Conservation (phyloP, 1,284 basidiomycete genomes). For the Puccinia hordei region DNA sequence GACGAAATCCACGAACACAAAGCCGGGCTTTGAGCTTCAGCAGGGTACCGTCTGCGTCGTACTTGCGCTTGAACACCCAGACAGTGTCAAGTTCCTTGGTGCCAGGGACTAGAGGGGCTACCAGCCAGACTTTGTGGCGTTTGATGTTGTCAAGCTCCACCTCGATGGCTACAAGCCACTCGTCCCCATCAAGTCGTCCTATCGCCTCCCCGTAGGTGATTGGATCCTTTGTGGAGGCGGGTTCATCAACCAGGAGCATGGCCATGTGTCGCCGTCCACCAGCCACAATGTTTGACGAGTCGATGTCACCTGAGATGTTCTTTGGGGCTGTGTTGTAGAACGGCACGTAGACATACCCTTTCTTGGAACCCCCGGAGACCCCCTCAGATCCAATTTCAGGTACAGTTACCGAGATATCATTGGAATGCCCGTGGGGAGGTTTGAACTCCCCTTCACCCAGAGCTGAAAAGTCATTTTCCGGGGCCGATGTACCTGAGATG, state of each 20-base stretch:
- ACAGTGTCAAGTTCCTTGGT: background rate
- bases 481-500: no score
- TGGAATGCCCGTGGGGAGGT: no score
- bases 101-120: background rate
- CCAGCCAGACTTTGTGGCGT: background rate
- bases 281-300: background rate
- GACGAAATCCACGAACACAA: background rate
- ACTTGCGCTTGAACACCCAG: constrained; percentile 1
- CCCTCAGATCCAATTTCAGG: no score
- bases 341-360: background rate
- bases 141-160: constrained; percentile 12
- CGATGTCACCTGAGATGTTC: constrained; percentile 8
- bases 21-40: background rate
- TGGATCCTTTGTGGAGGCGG: background rate
- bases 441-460: background rate
- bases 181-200: background rate
- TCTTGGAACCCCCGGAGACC: background rate
- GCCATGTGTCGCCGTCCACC: background rate
- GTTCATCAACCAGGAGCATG: background rate
- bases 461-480: no score
- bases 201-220: constrained; percentile 18
- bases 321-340: background rate
- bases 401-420: no score
- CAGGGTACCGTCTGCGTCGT: background rate
- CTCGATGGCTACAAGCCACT: constrained; percentile 18